Percentiles rank a stretch among this genome's conserved stretches.
phyloP scores from a whole-genome alignment of 805 yeast genomes.

The Saccharomycopsis sp. region DNA sequence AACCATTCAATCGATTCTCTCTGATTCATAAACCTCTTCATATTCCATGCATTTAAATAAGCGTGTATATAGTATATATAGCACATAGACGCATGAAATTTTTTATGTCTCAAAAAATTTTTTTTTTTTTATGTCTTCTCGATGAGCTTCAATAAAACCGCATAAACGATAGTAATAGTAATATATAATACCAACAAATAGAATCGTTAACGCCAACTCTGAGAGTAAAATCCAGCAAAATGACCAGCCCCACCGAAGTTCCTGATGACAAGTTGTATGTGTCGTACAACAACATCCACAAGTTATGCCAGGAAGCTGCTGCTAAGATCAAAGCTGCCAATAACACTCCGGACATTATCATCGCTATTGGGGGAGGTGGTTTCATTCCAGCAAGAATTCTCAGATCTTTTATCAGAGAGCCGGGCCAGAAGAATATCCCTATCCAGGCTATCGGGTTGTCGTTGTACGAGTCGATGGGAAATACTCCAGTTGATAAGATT shows the following conservation, averaged over 20 bases:
- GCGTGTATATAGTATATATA: not conserved
- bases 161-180: not conserved
- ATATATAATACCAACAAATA: not conserved
- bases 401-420: slow-evolving; percentile 53
- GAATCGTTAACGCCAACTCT: not conserved
- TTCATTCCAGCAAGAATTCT: slow-evolving; percentile 63
- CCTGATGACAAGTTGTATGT: slow-evolving; percentile 44
- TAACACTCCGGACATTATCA: slow-evolving; percentile 47
- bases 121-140: not conserved
- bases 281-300: slow-evolving; percentile 77
- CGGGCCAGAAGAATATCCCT: slow-evolving; percentile 59
- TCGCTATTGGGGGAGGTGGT: slow-evolving; percentile 73
- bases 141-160: too few species aligned
- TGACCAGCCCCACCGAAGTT: not conserved
- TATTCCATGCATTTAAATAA: not conserved
- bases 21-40: not conserved
- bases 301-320: slow-evolving; percentile 69
- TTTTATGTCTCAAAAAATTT: too few species aligned
- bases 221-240: not conserved
- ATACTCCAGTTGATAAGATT: slow-evolving; percentile 40
- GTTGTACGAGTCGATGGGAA: slow-evolving; percentile 51
- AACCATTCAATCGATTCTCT: not conserved
- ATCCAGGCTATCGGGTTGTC: slow-evolving; percentile 67
- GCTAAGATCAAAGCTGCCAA: slow-evolving; percentile 37
- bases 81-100: too few species aligned